phyloP scores from a whole-genome alignment of 2,329 filamentous ascomycete species.

The Lachnum nothofagi region DNA sequence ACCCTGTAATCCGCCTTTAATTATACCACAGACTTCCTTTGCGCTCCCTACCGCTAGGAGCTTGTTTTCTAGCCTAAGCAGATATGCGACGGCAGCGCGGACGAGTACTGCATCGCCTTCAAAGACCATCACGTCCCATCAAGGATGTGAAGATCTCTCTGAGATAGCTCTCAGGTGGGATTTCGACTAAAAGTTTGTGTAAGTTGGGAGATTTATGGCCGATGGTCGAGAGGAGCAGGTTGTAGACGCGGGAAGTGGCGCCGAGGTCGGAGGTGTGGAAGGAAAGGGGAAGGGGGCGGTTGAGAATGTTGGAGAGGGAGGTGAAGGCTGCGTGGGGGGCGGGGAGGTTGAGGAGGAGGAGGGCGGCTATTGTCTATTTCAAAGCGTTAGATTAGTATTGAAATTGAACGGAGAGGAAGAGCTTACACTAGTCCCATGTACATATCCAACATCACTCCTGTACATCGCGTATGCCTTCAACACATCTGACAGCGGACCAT shows the following conservation, averaged over 20 bases:
- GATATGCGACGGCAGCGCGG: conserved; percentile 63
- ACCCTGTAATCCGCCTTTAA: conserved; percentile 15
- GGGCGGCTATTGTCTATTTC: conserved; percentile 62
- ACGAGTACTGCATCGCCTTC: conserved; percentile 72
- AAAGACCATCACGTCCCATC: conserved; percentile 77
- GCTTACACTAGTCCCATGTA: conserved; percentile 68
- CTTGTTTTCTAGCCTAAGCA: conserved; percentile 48
- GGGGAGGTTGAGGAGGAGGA: conserved; percentile 67
- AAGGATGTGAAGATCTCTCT: conserved; percentile 57
- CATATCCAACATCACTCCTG: conserved; percentile 73
- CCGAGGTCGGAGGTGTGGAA: conserved; percentile 67
- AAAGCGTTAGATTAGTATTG: conserved; percentile 6
- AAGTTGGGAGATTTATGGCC: conserved; percentile 59
- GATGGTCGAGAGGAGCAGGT: conserved; percentile 63
- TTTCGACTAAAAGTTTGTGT: conserved; percentile 55
- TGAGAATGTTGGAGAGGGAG: conserved; percentile 70
- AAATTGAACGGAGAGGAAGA: conserved; percentile 2
- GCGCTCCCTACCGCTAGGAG: conserved; percentile 39
- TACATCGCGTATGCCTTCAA: conserved; percentile 78
- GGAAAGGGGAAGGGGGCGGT: conserved; percentile 67
- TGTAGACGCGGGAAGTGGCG: conserved; percentile 65
- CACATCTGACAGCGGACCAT: conserved; percentile 64
- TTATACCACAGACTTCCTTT: conserved; percentile 18
- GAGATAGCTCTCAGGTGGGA: conserved; percentile 50
- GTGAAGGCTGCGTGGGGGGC: conserved; percentile 61